Conservation (phyloP, 257 asterid species). For the Agastache rugosa region DNA sequence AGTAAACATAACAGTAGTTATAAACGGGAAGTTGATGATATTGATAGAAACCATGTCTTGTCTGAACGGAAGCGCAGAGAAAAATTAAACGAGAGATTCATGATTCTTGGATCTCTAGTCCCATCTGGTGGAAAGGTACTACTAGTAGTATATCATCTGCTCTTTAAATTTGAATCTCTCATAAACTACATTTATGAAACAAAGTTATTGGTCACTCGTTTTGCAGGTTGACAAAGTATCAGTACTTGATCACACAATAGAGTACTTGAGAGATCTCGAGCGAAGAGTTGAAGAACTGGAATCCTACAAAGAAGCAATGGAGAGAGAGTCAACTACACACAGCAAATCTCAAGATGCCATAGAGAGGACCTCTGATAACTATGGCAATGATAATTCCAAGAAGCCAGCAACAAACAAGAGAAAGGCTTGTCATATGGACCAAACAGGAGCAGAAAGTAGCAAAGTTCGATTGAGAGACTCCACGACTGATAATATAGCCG, state of each 20-base stretch:
- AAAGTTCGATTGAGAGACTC: slow-evolving; percentile 43
- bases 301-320: slow-evolving; percentile 54
- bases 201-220: background rate
- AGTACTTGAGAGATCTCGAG: slow-evolving; percentile 76
- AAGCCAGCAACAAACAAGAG: slow-evolving; percentile 59
- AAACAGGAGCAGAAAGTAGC: slow-evolving; percentile 43
- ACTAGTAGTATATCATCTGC: background rate
- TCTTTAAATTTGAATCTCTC: background rate
- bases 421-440: slow-evolving; percentile 56
- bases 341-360: slow-evolving; percentile 54
- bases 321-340: slow-evolving; percentile 44
- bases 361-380: slow-evolving; percentile 74
- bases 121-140: slow-evolving; percentile 92
- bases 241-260: slow-evolving; percentile 80
- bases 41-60: slow-evolving; percentile 65
- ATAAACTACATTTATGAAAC: background rate
- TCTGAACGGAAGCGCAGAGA: slow-evolving; percentile 83
- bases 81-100: slow-evolving; percentile 75
- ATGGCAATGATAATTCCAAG: slow-evolving; percentile 48
- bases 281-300: slow-evolving; percentile 72
- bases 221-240: slow-evolving; percentile 90
- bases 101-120: slow-evolving; percentile 75
- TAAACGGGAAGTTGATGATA: slow-evolving; percentile 60
- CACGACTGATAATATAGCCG: slow-evolving; percentile 48
- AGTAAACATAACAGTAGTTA: slow-evolving; percentile 42